Evolutionary conservation across 768 basidiomycete species (phyloP).

Genomic region (Lactifluus hygrophoroides): DNA sequence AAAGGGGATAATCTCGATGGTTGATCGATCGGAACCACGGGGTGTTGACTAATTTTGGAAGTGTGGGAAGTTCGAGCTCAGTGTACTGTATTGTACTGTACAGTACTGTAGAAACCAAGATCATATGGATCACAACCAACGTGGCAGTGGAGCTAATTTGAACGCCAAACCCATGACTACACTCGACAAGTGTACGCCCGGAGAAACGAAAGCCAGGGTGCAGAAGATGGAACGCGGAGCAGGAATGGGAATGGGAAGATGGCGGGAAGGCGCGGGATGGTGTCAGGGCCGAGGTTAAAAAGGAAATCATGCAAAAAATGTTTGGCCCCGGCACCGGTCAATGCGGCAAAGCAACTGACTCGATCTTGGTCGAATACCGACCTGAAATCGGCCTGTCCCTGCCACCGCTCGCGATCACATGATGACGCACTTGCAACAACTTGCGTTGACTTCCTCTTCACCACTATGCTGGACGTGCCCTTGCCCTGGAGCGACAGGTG

Average conservation of each 20-base stretch:
- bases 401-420: slow-evolving; percentile 47
- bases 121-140: slow-evolving; percentile 1
- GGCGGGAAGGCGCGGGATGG: not conserved
- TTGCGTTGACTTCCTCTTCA: slow-evolving; percentile 43
- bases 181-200: not conserved
- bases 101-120: slow-evolving; percentile 3
- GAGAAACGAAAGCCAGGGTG: not conserved
- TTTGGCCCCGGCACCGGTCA: slow-evolving; percentile 1
- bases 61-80: not conserved
- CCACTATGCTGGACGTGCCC: slow-evolving; percentile 22
- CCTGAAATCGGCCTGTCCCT: not conserved
- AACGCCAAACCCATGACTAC: not conserved
- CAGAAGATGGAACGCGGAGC: not conserved
- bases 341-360: not conserved
- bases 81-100: no score
- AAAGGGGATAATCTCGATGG: slow-evolving; percentile 5
- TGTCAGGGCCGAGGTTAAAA: not conserved
- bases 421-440: slow-evolving; percentile 78
- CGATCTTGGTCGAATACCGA: not conserved
- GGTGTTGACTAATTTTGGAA: slow-evolving; percentile 7
- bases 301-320: not conserved
- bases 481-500: slow-evolving; percentile 4
- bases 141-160: not conserved
- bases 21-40: slow-evolving; percentile 1
- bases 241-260: not conserved